Base-by-base conservation (phyloP, 2,329 filamentous ascomycete species). In the Verticillium zaregamsianum region DNA sequence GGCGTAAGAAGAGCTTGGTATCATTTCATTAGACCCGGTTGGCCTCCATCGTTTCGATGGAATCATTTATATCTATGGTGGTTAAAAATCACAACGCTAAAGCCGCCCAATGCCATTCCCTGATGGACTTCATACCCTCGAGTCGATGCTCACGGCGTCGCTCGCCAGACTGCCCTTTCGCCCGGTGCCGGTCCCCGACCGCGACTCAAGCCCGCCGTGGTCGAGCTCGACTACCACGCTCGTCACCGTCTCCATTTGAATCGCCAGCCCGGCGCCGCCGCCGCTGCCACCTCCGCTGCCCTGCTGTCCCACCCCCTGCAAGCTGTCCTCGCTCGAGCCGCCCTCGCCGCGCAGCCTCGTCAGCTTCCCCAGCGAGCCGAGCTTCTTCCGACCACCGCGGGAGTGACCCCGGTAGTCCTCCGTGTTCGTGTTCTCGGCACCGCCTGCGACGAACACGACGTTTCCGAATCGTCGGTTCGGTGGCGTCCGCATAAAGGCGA, bases 401-500 rank as follows among this genome's bases (percentile, higher is more conserved):
- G 55, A 56, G 45, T 52, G 45, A 20, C 45, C 45, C 45, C 45
- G 23, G 45, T 52, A 25, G 14, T 54, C 55, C 28, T 15, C 57
- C 35, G 23, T 31, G 11, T 33, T 14, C 15, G n/a, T 58, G 9
- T 33, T 32, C 17, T 60, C 62, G 2, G 62, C 63, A 1, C 70
- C 71, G 9, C 71, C 72, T 0, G 68, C 66, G 3, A 75, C 71
- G 31, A 66, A 68, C 1, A 80, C 74, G 12, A 77, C 74, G 60
- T 81, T 81, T 5, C 79, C 79, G 45, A 76, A 78, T 23, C 69
- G 70, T 4, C 73, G 71, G 11, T 70, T 71, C 3, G 68, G 68
- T 9, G 45, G 45, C 1, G 77, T 77, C 23, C 79, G 73, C 71
- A 83, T 76, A 60, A 84, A 84, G 0, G 78, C 72, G 61, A 86